phyloP scores from a whole-genome alignment of 192 early-diverging fungal genomes.

The Backusella macrospora region DNA sequence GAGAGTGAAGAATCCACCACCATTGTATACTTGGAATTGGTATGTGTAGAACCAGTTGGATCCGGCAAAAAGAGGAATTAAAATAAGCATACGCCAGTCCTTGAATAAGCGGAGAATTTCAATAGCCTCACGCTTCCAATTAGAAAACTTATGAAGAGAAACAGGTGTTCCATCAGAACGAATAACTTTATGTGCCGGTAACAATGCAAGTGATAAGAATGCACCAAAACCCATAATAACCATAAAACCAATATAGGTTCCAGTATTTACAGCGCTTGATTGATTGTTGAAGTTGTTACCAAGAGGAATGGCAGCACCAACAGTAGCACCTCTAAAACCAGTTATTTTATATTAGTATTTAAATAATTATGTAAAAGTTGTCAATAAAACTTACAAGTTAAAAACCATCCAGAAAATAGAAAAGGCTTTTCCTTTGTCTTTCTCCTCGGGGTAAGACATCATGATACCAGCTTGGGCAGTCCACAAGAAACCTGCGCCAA shows the following conservation, averaged over 20 bases:
- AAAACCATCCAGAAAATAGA: conserved; percentile 90
- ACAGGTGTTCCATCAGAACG: conserved; percentile 74
- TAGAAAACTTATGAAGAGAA: conserved; percentile 69
- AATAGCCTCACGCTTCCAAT: conserved; percentile 56
- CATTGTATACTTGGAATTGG: conserved; percentile 69
- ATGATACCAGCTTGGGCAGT: conserved; percentile 64
- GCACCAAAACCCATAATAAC: conserved; percentile 69
- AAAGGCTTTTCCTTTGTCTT: conserved; percentile 83
- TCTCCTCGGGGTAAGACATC: conserved; percentile 82
- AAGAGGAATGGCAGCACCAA: conserved; percentile 78
- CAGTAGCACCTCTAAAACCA: conserved; percentile 61
- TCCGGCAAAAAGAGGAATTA: conserved; percentile 69
- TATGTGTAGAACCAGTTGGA: conserved; percentile 85
- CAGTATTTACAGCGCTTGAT: conserved; percentile 55
- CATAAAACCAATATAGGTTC: conserved; percentile 77
- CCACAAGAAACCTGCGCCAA: conserved; percentile 80
- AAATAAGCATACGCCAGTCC: conserved; percentile 64
- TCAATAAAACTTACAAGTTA: conserved; percentile 43
- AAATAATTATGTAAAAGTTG: not conserved
- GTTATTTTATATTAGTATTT: conserved; percentile 15
- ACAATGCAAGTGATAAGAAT: conserved; percentile 56
- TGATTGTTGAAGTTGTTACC: conserved; percentile 65
- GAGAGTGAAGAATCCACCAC: conserved; percentile 63
- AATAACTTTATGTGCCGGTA: conserved; percentile 59
- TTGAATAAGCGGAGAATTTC: conserved; percentile 60